Conservation (phyloP, 192 early-diverging fungal genomes). For the Podila epicladia region DNA sequence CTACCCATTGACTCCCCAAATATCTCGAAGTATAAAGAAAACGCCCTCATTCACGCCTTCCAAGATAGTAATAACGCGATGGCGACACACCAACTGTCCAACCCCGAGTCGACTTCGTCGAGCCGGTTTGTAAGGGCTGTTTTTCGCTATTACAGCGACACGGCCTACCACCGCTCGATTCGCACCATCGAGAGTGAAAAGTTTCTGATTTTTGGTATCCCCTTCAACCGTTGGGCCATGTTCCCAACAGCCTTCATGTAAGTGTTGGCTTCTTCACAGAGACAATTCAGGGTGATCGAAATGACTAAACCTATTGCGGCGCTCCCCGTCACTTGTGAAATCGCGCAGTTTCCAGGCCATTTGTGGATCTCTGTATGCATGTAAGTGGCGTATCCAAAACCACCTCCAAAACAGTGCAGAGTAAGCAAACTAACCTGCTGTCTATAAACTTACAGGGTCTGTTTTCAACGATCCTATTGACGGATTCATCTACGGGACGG, state of each 20-base stretch:
- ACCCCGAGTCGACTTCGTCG: constrained; percentile 7
- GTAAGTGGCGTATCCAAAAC: constrained; percentile 20
- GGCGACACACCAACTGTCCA: constrained; percentile 6
- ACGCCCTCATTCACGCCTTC: not conserved
- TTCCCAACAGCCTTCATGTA: constrained; percentile 68
- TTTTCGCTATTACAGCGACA: constrained; percentile 40
- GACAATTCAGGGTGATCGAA: no score
- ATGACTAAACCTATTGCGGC: not conserved
- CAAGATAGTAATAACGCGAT: not conserved
- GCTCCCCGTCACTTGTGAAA: not conserved
- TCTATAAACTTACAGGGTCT: constrained; percentile 56
- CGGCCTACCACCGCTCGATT: constrained; percentile 27
- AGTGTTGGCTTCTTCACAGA: not conserved
- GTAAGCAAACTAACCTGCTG: not conserved
- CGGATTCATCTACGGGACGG: constrained; percentile 40
- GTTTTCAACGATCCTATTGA: constrained; percentile 72
- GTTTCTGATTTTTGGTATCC: constrained; percentile 39
- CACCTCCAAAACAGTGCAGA: constrained; percentile 1
- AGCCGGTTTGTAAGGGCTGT: constrained; percentile 17
- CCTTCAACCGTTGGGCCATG: constrained; percentile 66
- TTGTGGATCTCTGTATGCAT: constrained; percentile 73
- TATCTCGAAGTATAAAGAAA: not conserved
- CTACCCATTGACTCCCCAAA: not conserved
- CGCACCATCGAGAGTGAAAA: constrained; percentile 44
- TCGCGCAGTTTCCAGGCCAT: constrained; percentile 59